A percentile compares a stretch with the other conserved stretches of the same genome.
phyloP scores from a whole-genome alignment of 768 basidiomycete species.

The Pluteus cervinus region DNA sequence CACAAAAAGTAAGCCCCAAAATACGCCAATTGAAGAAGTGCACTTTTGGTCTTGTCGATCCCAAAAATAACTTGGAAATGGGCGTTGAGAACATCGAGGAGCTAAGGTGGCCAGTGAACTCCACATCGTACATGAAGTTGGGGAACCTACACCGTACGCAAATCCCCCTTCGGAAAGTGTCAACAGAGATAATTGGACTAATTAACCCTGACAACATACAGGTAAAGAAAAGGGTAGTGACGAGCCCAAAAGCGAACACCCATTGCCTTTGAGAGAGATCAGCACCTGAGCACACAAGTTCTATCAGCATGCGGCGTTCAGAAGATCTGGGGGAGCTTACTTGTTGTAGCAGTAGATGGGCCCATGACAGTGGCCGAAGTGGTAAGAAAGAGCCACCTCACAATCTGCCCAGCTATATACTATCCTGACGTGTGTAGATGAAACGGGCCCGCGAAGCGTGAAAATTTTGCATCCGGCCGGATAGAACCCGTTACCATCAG shows the following conservation, averaged over 20 bases:
- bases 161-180: constrained; percentile 46
- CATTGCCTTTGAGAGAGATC: constrained; percentile 40
- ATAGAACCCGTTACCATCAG: too few species aligned
- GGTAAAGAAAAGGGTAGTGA: constrained; percentile 74
- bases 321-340: too few species aligned
- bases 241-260: constrained; percentile 57
- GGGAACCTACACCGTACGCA: constrained; percentile 49
- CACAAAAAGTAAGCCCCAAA: constrained; percentile 64
- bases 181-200: background rate
- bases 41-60: constrained; percentile 65
- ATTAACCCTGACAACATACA: constrained; percentile 30
- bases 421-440: too few species aligned
- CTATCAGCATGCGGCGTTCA: constrained; percentile 1
- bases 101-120: constrained; percentile 24
- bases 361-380: too few species aligned
- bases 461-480: too few species aligned
- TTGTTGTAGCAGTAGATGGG: too few species aligned
- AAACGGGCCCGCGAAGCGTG: too few species aligned
- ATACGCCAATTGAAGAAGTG: constrained; percentile 70
- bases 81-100: constrained; percentile 63
- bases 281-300: constrained; percentile 21
- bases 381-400: too few species aligned
- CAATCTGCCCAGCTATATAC: too few species aligned
- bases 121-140: constrained; percentile 17
- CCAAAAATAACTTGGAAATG: constrained; percentile 70